phyloP scores from a whole-genome alignment of 2,329 filamentous ascomycete species.

The Fusarium pseudoanthophilum region DNA sequence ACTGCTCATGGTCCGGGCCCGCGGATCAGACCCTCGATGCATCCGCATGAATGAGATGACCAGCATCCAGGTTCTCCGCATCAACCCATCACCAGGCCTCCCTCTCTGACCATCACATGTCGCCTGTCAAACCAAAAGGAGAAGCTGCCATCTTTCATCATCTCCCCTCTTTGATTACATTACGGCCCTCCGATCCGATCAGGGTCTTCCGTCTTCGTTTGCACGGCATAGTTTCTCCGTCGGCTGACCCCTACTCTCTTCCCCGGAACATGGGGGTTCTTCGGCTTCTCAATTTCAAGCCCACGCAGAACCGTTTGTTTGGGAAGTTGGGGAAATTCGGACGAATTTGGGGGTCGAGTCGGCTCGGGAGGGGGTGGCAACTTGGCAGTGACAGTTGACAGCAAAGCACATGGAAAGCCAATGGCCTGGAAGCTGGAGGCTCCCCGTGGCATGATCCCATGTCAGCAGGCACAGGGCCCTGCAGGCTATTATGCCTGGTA shows the following conservation, averaged over 20 bases:
- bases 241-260: conserved; percentile 28
- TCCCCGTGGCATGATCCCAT: conserved; percentile 28
- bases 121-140: conserved; percentile 26
- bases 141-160: conserved; percentile 27
- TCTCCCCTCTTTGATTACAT: conserved; percentile 3
- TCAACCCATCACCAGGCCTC: conserved; percentile 41
- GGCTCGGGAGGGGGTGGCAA: conserved; percentile 2
- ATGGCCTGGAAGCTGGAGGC: conserved; percentile 4
- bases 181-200: conserved; percentile 39
- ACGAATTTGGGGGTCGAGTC: conserved; percentile 29
- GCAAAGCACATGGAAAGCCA: conserved; percentile 18
- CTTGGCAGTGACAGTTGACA: conserved; percentile 5
- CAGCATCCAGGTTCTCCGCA: conserved; percentile 37
- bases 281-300: conserved; percentile 6
- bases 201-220: conserved; percentile 19
- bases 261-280: conserved; percentile 26
- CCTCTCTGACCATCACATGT: conserved; percentile 36
- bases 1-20: conserved; percentile 11
- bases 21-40: conserved; percentile 35
- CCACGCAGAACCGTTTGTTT: conserved; percentile 25
- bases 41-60: conserved; percentile 37
- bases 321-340: conserved; percentile 37
- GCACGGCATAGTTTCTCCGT: conserved; percentile 37
- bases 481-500: conserved; percentile 21
- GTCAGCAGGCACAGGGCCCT: conserved; percentile 27